Base-by-base conservation (phyloP, 2,329 filamentous ascomycete species). In the Arthrobotrys pseudoclavata region DNA sequence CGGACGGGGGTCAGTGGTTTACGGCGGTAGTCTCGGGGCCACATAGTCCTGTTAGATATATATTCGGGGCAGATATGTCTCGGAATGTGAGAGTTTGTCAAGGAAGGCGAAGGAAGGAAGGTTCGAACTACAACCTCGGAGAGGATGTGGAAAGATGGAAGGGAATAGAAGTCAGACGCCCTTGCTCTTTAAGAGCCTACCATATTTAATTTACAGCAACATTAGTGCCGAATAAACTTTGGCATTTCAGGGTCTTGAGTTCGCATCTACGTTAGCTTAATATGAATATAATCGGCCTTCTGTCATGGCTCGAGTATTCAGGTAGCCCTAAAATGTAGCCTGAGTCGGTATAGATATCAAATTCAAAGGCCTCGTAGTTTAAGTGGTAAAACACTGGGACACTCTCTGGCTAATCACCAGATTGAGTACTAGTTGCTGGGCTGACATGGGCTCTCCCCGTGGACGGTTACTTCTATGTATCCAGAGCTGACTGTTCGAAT, bases 1-100 rank as follows among this genome's bases (percentile, higher is more conserved):
- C 67, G 67, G 61, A 77, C 74, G 15, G 74, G 74, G 5, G 67
- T 68, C 12, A 77, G 53, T 18, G 52, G 40, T 3, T 62, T 22
- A 6, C 15, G 7, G 12, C 20, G 60, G 13, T 52, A 61, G 13
- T 48, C 45, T n/a, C 24, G 50, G 1, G 47, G 18, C 74, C 67
- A 68, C 74, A 77, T 77, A 3, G 18, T 47, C 20, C 22, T 6
- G 12, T 31, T n/a, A 31, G 24, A 47, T 29, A 53, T 24, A 7
- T 64, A 60, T 13, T 69, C 42, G 42, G 2, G 24, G 24, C 22
- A 40, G 7, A 48, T 6, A 31, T 15, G 10, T 18, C 4, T 7
- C 1, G 42, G 9, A 1, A 47, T 26, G 24, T 3, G 18, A 57
- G 9, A 40, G 18, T 1, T 42, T 29, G 31, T 29, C 5, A 4